Evolutionary conservation across 2,329 filamentous ascomycete genomes (phyloP).

Genomic region (Aspergillus udagawae): DNA sequence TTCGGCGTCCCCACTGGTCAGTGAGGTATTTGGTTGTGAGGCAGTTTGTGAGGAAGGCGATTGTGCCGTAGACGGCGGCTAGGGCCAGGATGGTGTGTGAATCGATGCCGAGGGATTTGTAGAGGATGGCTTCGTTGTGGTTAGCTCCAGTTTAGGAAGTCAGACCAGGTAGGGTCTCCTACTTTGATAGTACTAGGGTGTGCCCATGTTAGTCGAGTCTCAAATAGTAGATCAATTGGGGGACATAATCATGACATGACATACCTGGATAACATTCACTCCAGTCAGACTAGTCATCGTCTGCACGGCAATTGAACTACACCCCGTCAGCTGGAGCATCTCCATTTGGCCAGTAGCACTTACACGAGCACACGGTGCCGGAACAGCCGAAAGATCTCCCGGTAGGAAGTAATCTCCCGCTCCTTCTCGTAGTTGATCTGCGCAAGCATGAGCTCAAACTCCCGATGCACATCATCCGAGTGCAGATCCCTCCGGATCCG

Average conservation of each 20-base stretch:
- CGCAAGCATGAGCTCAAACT: constrained; percentile 52
- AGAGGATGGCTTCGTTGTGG: constrained; percentile 46
- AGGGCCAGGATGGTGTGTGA: constrained; percentile 50
- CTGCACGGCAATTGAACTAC: constrained; percentile 51
- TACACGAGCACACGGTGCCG: constrained; percentile 50
- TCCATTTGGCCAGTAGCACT: constrained; percentile 12
- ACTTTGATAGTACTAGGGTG: constrained; percentile 31
- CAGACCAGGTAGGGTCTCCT: constrained; percentile 7
- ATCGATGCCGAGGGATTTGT: constrained; percentile 52
- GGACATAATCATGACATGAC: not conserved
- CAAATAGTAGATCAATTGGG: no score
- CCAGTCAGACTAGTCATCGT: constrained; percentile 56
- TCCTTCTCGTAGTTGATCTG: constrained; percentile 57
- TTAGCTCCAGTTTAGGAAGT: constrained; percentile 23
- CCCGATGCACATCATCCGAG: constrained; percentile 44
- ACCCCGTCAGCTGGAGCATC: constrained; percentile 7
- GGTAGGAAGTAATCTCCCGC: constrained; percentile 50
- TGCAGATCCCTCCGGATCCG: constrained; percentile 47
- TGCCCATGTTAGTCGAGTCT: not conserved
- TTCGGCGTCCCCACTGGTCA: constrained; percentile 57
- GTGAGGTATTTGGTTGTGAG: constrained; percentile 52
- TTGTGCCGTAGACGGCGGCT: constrained; percentile 53
- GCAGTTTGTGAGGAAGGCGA: constrained; percentile 49
- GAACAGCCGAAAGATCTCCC: constrained; percentile 51
- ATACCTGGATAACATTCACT: constrained; percentile 54